These are phyloP conservation scores for Backusella psychrophila DNA, from an alignment of 192 early-diverging fungal species.

Conservation along the genomic window DNA sequence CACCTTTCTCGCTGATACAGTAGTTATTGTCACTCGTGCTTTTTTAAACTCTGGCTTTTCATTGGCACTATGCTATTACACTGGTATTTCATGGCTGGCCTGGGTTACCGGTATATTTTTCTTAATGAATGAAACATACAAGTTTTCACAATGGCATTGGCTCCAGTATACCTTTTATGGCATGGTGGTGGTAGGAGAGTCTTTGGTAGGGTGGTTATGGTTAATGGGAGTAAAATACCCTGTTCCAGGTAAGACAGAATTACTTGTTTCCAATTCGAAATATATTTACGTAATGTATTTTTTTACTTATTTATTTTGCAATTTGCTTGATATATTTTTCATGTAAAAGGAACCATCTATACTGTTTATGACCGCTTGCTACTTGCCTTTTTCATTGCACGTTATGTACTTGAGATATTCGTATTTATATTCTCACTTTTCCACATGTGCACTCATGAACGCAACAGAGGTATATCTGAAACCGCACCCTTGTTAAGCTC, in stretches of 20 bases:
- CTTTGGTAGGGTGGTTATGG: conserved; percentile 46
- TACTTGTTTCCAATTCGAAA: background rate
- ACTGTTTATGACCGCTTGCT: conserved; percentile 33
- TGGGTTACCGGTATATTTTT: conserved; percentile 33
- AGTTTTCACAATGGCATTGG: conserved; percentile 46
- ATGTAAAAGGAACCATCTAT: conserved; percentile 8
- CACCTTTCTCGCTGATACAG: conserved; percentile 34
- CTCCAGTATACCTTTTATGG: conserved; percentile 51
- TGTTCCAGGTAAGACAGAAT: conserved; percentile 20
- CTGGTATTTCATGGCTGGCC: conserved; percentile 37
- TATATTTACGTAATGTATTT: background rate
- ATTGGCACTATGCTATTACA: conserved; percentile 37
- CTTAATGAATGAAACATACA: conserved; percentile 36
- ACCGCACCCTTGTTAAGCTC: conserved; percentile 22
- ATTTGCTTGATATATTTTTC: background rate
- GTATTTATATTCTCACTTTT: conserved; percentile 34
- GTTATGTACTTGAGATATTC: conserved; percentile 39
- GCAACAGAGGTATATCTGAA: conserved; percentile 8
- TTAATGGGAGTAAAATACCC: conserved; percentile 16
- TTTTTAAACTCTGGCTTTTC: conserved; percentile 43
- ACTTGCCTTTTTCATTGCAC: conserved; percentile 37
- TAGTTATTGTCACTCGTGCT: conserved; percentile 31
- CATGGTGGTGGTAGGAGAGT: conserved; percentile 41
- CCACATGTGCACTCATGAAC: conserved; percentile 17
- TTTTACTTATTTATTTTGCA: background rate